Conservation (phyloP, 2,329 filamentous ascomycete genomes). For the Alternaria burnsii region DNA sequence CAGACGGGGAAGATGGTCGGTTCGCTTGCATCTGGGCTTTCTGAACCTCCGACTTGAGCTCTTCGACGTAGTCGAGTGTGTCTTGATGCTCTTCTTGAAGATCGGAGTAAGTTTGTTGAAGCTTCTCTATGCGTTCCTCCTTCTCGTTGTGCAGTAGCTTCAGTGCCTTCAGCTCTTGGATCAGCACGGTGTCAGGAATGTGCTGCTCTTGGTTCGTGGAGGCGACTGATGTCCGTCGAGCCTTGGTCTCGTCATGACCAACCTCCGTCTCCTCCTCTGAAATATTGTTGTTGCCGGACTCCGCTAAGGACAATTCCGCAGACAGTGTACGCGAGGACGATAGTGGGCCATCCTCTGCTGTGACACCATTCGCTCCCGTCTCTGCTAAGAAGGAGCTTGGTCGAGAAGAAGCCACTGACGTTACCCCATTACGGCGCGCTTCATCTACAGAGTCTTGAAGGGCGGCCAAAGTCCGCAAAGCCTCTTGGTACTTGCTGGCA, state of each 20-base stretch:
- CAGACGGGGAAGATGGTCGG: conserved; percentile 69
- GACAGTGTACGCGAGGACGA: conserved; percentile 91
- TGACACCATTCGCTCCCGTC: conserved; percentile 73
- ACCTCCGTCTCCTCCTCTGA: conserved; percentile 56
- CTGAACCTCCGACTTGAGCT: conserved; percentile 85
- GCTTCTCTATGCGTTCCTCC: conserved; percentile 74
- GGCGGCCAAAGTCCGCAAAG: conserved; percentile 80
- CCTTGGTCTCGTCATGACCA: conserved; percentile 69
- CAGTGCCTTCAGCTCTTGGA: conserved; percentile 74
- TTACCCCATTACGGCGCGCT: conserved; percentile 66
- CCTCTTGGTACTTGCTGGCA: conserved; percentile 88
- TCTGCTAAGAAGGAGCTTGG: conserved; percentile 88
- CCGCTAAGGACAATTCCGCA: conserved; percentile 89
- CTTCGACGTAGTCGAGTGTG: conserved; percentile 84
- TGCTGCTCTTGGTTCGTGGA: conserved; percentile 27
- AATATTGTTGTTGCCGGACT: conserved; percentile 60
- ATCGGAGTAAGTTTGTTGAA: conserved; percentile 81
- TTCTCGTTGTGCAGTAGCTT: conserved; percentile 77
- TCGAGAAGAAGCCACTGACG: conserved; percentile 64
- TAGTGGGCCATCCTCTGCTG: conserved; percentile 68
- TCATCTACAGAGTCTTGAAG: conserved; percentile 88
- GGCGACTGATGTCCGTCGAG: conserved; percentile 31
- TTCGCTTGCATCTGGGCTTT: conserved; percentile 74
- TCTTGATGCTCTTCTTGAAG: conserved; percentile 84
- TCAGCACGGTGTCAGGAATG: conserved; percentile 22